A percentile compares a stretch with the other conserved stretches of the same genome.
These are phyloP conservation scores for Dicorynia guianensis DNA, from an alignment of 306 rosid species.

Conservation along the genomic window DNA sequence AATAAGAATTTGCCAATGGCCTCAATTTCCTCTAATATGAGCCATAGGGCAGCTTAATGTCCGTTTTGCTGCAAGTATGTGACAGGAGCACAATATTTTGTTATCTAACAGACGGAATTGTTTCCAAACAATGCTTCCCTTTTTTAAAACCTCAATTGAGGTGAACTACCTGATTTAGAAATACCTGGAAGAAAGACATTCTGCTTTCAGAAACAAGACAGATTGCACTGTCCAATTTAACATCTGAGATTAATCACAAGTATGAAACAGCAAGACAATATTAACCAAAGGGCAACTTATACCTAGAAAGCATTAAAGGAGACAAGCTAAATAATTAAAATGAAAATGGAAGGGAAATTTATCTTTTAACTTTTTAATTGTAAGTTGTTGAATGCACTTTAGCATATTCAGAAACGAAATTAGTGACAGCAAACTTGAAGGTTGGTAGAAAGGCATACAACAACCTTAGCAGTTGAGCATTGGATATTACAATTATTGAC, in stretches of 20 bases:
- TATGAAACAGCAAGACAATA: background rate
- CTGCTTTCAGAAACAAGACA: slow-evolving; percentile 20
- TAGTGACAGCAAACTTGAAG: background rate
- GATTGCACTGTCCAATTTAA: slow-evolving; percentile 23
- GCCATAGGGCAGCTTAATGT: background rate
- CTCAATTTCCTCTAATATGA: slow-evolving; percentile 1
- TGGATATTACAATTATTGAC: slow-evolving; percentile 3
- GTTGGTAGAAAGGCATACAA: no score
- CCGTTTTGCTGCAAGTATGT: slow-evolving; percentile 2
- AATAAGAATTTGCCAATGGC: background rate
- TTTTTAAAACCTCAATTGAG: background rate
- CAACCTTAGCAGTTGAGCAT: slow-evolving; percentile 2
- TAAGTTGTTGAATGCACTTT: slow-evolving; percentile 26
- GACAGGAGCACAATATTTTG: background rate
- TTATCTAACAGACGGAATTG: background rate
- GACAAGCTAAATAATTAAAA: background rate
- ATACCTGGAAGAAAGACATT: slow-evolving; percentile 21
- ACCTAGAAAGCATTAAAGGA: background rate
- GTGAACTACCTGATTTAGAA: background rate
- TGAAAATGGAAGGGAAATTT: background rate
- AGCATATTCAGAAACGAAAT: background rate
- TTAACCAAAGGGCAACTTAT: background rate
- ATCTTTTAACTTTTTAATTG: background rate
- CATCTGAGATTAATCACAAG: background rate
- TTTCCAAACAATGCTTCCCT: background rate